Percentiles rank a stretch among this genome's conserved stretches.
phyloP scores from a whole-genome alignment of 768 basidiomycete genomes.

The Hericium coralloides region DNA sequence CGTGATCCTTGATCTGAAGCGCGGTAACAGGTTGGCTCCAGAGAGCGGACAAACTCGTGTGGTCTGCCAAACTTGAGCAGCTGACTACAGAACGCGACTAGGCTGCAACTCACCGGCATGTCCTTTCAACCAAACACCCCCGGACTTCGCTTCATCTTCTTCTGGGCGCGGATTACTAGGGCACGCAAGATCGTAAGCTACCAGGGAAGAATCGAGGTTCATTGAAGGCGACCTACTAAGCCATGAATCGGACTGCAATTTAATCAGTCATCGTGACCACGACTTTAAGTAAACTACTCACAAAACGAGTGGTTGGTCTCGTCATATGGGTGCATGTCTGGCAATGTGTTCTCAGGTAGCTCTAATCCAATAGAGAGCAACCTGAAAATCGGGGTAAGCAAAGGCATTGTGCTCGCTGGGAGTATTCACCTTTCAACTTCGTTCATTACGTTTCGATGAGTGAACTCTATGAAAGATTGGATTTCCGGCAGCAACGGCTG shows the following conservation, averaged over 20 bases:
- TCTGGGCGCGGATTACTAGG: constrained; percentile 24
- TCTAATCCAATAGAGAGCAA: constrained; percentile 44
- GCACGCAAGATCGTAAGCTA: background rate
- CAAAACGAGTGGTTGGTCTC: constrained; percentile 17
- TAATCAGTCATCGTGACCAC: no score
- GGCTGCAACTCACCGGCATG: constrained; percentile 22
- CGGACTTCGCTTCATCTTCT: constrained; percentile 24
- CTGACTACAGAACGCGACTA: background rate
- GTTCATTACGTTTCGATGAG: constrained; percentile 43
- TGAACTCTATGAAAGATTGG: constrained; percentile 38
- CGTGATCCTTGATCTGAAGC: constrained; percentile 26
- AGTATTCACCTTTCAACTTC: constrained; percentile 21
- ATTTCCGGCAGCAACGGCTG: constrained; percentile 47
- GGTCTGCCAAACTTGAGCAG: constrained; percentile 15
- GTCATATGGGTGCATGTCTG: constrained; percentile 38
- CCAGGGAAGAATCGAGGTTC: background rate
- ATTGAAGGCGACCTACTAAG: constrained; percentile 36
- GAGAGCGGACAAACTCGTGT: constrained; percentile 26
- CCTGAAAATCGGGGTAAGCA: constrained; percentile 18
- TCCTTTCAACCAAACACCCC: constrained; percentile 29
- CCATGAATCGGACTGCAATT: constrained; percentile 49
- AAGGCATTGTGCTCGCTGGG: constrained; percentile 25
- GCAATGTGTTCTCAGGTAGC: constrained; percentile 43
- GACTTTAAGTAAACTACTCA: background rate
- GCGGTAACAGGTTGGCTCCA: constrained; percentile 31